Evolutionary conservation across 495 filamentous ascomycete genomes (phyloP).

Genomic region (Clohesyomyces aquaticus): DNA sequence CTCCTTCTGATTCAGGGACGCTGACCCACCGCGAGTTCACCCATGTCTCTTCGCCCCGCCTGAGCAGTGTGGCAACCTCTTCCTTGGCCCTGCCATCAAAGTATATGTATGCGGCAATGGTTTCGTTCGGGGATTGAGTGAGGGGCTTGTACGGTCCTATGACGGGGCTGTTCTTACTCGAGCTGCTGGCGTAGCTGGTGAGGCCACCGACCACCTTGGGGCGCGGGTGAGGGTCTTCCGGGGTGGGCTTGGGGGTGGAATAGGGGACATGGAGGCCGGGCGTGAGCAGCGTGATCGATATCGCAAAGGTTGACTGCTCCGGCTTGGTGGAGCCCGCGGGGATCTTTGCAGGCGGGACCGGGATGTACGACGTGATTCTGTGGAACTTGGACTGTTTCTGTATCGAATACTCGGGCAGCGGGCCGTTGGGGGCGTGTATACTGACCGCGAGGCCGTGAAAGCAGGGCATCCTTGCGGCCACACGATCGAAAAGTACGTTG

Average conservation of each 20-base stretch:
- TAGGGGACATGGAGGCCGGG: slow-evolving; percentile 87
- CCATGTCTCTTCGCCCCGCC: slow-evolving; percentile 97
- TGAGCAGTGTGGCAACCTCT: slow-evolving; percentile 91
- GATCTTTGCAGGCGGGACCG: slow-evolving; percentile 84
- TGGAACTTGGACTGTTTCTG: slow-evolving; percentile 89
- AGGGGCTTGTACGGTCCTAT: slow-evolving; percentile 87
- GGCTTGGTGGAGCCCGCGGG: slow-evolving; percentile 69
- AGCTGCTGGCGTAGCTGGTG: slow-evolving; percentile 57
- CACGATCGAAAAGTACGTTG: slow-evolving; percentile 11
- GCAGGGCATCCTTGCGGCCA: slow-evolving; percentile 72
- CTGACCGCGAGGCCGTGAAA: slow-evolving; percentile 97
- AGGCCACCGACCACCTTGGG: slow-evolving; percentile 77
- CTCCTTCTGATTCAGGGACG: slow-evolving; percentile 85
- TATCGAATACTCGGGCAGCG: slow-evolving; percentile 88
- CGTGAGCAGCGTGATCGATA: slow-evolving; percentile 94
- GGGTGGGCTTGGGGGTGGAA: slow-evolving; percentile 75
- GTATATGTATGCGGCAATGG: slow-evolving; percentile 97
- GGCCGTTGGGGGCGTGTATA: slow-evolving; percentile 88
- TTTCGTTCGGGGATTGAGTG: slow-evolving; percentile 89
- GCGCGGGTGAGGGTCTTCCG: slow-evolving; percentile 71
- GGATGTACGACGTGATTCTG: slow-evolving; percentile 95
- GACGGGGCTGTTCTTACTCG: slow-evolving; percentile 58
- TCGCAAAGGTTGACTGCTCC: slow-evolving; percentile 91
- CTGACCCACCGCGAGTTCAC: slow-evolving; percentile 98
- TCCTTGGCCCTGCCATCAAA: slow-evolving; percentile 96